These are phyloP conservation scores for Aspergillus ochraceoroseus DNA, from an alignment of 2,329 filamentous ascomycete species.

Conservation along the genomic window DNA sequence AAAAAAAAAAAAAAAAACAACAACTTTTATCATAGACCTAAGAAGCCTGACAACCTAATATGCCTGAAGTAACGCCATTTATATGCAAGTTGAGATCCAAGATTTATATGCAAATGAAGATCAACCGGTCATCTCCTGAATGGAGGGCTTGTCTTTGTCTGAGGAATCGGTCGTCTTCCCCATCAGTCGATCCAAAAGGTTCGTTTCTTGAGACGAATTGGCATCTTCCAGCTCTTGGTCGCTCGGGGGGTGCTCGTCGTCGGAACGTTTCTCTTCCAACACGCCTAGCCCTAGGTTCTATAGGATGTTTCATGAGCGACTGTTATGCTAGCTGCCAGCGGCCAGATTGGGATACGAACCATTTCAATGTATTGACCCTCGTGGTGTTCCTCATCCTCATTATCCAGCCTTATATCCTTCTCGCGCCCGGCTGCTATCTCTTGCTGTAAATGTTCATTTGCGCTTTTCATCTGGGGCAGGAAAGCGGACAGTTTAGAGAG, in stretches of 20 bases:
- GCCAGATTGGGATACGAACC: no score
- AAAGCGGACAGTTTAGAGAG: constrained; percentile 40
- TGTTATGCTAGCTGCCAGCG: no score
- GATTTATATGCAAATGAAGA: background rate
- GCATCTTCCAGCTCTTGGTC: constrained; percentile 17
- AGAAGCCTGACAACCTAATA: no score
- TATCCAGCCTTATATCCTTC: constrained; percentile 33
- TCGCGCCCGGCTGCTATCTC: constrained; percentile 35
- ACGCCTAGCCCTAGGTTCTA: constrained; percentile 46
- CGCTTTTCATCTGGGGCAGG: constrained; percentile 41
- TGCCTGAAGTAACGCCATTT: constrained; percentile 7
- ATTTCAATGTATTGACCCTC: constrained; percentile 43
- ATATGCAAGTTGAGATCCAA: constrained; percentile 9
- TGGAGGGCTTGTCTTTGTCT: constrained; percentile 36
- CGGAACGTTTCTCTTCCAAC: constrained; percentile 37
- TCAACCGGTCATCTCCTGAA: constrained; percentile 36
- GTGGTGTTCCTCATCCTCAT: constrained; percentile 29
- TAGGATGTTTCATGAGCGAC: no score
- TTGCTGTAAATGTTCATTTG: constrained; percentile 41
- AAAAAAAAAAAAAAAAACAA: no score
- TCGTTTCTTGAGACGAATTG: constrained; percentile 21
- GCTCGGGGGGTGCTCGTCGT: constrained; percentile 19
- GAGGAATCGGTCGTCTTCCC: constrained; percentile 24
- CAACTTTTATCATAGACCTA: no score
- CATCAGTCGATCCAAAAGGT: constrained; percentile 38